These are phyloP conservation scores for Saccharomyces hybrid DNA, from an alignment of 1,139 yeast genomes.

Conservation along the genomic window DNA sequence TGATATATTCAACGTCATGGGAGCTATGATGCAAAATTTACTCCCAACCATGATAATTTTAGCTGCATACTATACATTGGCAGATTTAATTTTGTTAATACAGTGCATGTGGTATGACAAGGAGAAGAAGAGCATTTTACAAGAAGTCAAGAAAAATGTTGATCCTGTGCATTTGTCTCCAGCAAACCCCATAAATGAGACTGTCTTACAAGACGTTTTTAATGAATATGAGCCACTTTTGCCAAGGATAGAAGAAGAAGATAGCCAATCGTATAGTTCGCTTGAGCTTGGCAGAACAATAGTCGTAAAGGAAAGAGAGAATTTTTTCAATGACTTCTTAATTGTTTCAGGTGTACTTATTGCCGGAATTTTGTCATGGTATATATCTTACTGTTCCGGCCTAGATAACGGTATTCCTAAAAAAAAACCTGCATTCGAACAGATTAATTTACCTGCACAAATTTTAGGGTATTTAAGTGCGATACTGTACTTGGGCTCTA, in stretches of 20 bases:
- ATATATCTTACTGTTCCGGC: constrained; percentile 45
- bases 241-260: constrained; percentile 13
- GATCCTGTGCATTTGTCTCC: constrained; percentile 82
- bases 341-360: constrained; percentile 63
- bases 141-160: constrained; percentile 27
- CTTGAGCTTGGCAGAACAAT: constrained; percentile 4
- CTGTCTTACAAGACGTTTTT: constrained; percentile 53
- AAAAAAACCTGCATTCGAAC: constrained; percentile 34
- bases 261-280: constrained; percentile 7
- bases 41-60: constrained; percentile 87
- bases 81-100: constrained; percentile 72
- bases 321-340: constrained; percentile 38
- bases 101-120: constrained; percentile 74
- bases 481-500: constrained; percentile 70
- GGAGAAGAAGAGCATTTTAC: constrained; percentile 27
- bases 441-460: constrained; percentile 71
- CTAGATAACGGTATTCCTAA: constrained; percentile 12
- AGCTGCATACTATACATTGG: constrained; percentile 85
- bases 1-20: constrained; percentile 83
- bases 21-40: constrained; percentile 80
- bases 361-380: constrained; percentile 86
- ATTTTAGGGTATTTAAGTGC: constrained; percentile 92
- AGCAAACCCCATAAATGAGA: constrained; percentile 75
- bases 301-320: constrained; percentile 5
- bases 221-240: constrained; percentile 33